Evolutionary conservation across 176 grass and related monocot genomes (phyloP).

Genomic region (Hsuehochloa calcarea): DNA sequence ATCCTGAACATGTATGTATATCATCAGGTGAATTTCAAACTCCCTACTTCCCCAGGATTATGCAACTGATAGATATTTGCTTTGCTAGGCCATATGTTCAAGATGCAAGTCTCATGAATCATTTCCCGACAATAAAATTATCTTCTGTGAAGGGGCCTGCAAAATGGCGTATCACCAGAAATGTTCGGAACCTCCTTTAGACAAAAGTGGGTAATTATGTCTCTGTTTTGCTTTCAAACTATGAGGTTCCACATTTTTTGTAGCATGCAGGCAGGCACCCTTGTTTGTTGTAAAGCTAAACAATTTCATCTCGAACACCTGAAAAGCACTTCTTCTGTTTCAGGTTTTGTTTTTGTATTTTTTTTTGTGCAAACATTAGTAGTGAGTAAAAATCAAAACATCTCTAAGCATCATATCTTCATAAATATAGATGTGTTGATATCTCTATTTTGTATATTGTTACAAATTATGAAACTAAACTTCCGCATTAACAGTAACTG

Average conservation of each 20-base stretch:
- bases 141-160: conserved; percentile 67
- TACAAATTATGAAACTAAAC: conserved; percentile 1
- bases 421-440: neutral
- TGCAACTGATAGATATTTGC: conserved; percentile 35
- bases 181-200: conserved; percentile 61
- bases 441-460: conserved; percentile 7
- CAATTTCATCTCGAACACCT: conserved; percentile 4
- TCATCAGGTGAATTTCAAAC: conserved; percentile 24
- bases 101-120: conserved; percentile 70
- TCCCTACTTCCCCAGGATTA: conserved; percentile 19
- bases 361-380: conserved; percentile 6
- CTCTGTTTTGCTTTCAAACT: conserved; percentile 35
- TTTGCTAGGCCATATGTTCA: conserved; percentile 59
- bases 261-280: neutral
- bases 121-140: conserved; percentile 56
- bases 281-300: conserved; percentile 5
- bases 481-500: neutral
- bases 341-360: neutral
- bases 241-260: neutral
- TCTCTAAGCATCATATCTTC: neutral
- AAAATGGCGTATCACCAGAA: conserved; percentile 73
- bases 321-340: neutral
- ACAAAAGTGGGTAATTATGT: conserved; percentile 51
- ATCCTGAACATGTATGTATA: conserved; percentile 58
- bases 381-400: neutral